Base-by-base conservation (phyloP, 2,329 filamentous ascomycete species). In the Diaporthe citri region DNA sequence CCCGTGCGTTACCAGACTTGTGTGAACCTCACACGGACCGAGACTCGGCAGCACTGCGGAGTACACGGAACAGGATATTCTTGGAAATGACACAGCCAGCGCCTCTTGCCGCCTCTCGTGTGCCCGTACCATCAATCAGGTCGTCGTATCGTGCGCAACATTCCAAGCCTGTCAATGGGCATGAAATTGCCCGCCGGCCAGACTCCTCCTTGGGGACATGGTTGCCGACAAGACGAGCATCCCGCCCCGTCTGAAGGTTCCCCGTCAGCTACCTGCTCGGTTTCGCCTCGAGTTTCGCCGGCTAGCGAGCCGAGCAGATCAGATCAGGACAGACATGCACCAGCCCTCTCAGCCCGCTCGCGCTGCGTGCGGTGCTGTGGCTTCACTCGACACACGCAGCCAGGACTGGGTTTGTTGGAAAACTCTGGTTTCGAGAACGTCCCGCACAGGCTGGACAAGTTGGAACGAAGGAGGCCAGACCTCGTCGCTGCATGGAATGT, bases 271-370 rank as follows among this genome's bases (percentile, higher is more conserved):
- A 69, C 48, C 46, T 55, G n/a, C 43, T 46, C 51, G 15, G 62
- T 72, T 72, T 46, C 57, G 51, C 41, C 69, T 66, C 69, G 43
- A 59, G 67, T 75, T 75, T 75, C 69, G 73, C 67, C 73, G 73
- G 69, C 64, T 57, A 59, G 67, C 31, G 41, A 72, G 73, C 73
- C 73, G 73, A 66, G 73, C 17, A 55, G 64, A 69, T 55, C 17
- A 55, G 64, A 69, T 55, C 64, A 69, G 64, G 48, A 39, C 64
- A 55, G 48, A 22, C 48, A 52, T 25, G 62, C 31, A 39, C 62
- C 62, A 39, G 62, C 62, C 15, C 39, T 31, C 4, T n/a, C n/a
- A 62, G 59, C 57, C 36, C 46, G 17, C 46, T 34, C 52, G 46
- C 6, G 64, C 46, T 66, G 46, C 13, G 46, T 13, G 9, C 25